Conservation (phyloP, 1,284 basidiomycete species). For the Boletus subluridellus region DNA sequence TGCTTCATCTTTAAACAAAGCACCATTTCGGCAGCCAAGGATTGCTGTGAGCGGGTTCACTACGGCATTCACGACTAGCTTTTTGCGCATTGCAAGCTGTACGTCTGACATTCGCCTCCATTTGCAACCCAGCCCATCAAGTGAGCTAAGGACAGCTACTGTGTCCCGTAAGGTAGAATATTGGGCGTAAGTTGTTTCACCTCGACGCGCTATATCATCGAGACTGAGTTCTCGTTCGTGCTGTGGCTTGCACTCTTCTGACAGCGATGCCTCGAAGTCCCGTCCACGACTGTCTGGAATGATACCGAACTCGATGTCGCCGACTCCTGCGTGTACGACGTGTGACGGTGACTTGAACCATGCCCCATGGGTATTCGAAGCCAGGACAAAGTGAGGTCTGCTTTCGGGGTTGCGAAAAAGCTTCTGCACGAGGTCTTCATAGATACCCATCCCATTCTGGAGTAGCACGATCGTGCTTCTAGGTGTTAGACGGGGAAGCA, state of each 20-base stretch:
- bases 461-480: slow-evolving; percentile 83
- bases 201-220: slow-evolving; percentile 52
- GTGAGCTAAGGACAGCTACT: slow-evolving; percentile 58
- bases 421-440: slow-evolving; percentile 69
- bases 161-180: slow-evolving; percentile 68
- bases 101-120: slow-evolving; percentile 74
- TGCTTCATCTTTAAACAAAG: slow-evolving; percentile 49
- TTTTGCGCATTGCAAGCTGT: slow-evolving; percentile 72
- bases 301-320: slow-evolving; percentile 75
- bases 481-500: slow-evolving; percentile 64
- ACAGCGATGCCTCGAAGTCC: slow-evolving; percentile 55
- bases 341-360: slow-evolving; percentile 52
- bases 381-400: slow-evolving; percentile 85
- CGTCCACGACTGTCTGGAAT: slow-evolving; percentile 64
- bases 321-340: slow-evolving; percentile 73
- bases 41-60: slow-evolving; percentile 90
- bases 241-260: slow-evolving; percentile 34
- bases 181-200: slow-evolving; percentile 40
- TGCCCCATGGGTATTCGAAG: slow-evolving; percentile 80
- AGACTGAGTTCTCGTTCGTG: slow-evolving; percentile 43
- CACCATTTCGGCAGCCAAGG: slow-evolving; percentile 78
- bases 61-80: slow-evolving; percentile 81
- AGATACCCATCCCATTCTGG: slow-evolving; percentile 90
- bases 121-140: slow-evolving; percentile 54
- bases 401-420: slow-evolving; percentile 71